These are phyloP conservation scores for Phyllostachys edulis DNA, from an alignment of 176 grass and related monocot species.

Conservation along the genomic window DNA sequence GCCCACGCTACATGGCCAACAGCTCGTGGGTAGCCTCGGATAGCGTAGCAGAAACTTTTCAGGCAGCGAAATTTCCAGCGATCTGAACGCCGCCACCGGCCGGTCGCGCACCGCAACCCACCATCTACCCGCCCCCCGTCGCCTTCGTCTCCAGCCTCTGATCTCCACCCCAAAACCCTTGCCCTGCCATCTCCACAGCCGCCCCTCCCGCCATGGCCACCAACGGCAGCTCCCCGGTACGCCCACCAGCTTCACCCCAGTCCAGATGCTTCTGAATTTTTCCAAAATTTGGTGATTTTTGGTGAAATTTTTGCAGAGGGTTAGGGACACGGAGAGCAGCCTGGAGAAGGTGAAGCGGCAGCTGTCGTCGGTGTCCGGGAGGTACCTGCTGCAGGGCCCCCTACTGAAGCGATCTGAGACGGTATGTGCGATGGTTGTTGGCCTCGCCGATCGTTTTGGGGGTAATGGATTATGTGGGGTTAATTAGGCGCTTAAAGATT, in stretches of 20 bases:
- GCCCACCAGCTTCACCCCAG: neutral
- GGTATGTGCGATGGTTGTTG: constrained; percentile 36
- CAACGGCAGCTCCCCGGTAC: constrained; percentile 68
- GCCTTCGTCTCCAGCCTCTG: neutral
- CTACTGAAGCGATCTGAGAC: constrained; percentile 99
- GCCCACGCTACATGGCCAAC: constrained; percentile 39
- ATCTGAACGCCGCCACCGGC: constrained; percentile 47
- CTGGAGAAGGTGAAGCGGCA: constrained; percentile 98
- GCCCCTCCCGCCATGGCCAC: constrained; percentile 42
- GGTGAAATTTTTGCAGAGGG: constrained; percentile 32
- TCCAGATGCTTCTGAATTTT: neutral
- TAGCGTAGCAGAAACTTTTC: constrained; percentile 42
- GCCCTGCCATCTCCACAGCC: neutral
- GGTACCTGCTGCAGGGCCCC: constrained; percentile 86
- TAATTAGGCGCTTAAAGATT: neutral
- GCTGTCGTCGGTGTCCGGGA: constrained; percentile 75
- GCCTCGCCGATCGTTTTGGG: neutral
- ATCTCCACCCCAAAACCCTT: constrained; percentile 31
- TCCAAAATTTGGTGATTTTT: neutral
- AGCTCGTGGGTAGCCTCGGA: constrained; percentile 15
- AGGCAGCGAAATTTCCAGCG: constrained; percentile 28
- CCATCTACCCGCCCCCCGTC: constrained; percentile 23
- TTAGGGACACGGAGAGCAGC: constrained; percentile 56
- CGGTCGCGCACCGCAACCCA: constrained; percentile 22
- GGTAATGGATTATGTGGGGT: neutral